Evolutionary conservation across 2,329 filamentous ascomycete genomes (phyloP), one percentile per base, ranked within the genome.

Genomic region (Fusarium sp.): DNA sequence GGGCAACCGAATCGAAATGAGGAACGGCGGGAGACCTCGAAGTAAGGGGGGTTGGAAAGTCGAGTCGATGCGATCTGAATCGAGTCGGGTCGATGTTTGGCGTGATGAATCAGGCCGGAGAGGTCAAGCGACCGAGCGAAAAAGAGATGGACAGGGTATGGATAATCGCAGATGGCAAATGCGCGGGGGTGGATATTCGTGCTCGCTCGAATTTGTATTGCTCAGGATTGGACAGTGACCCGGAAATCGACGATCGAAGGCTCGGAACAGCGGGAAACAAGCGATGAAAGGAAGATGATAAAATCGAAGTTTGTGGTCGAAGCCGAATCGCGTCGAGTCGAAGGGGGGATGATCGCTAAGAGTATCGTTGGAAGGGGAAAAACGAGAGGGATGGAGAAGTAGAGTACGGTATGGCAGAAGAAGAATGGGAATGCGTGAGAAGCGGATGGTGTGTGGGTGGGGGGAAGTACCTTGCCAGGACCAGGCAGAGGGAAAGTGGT

Each of bases 101-200:
- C 42, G 62, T 67, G 53, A 63, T 68, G 57, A 57, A 57, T 66
- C 55, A 64, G 48, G 45, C 40, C n/a, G 54, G 49, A 51, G 39
- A 71, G 68, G 51, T 44, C 51, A 40, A 65, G 45, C 51, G 59
- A 46, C 56, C 38, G 44, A 66, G 66, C 49, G 48, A 61, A 50
- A 55, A 65, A 58, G 66, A 69, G 63, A 69, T 53, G 52, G 36
- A 63, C 68, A 62, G 52, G 57, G 50, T 66, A 56, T 56, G 55
- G 63, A 57, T 57, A 68, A 55, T 68, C 42, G 63, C 36, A 61
- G 48, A 68, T 52, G 55, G 63, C 46, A 58, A 68, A 71, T 68
- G 68, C 68, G 68, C 68, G 68, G 68, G 68, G 68, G 63, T 71
- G 68, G 63, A 40, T 71, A 71, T 60, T 68, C 51, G 60, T 57